Evolutionary conservation across 2,329 filamentous ascomycete species (phyloP).

Genomic region (Trichoderma arundinaceum): DNA sequence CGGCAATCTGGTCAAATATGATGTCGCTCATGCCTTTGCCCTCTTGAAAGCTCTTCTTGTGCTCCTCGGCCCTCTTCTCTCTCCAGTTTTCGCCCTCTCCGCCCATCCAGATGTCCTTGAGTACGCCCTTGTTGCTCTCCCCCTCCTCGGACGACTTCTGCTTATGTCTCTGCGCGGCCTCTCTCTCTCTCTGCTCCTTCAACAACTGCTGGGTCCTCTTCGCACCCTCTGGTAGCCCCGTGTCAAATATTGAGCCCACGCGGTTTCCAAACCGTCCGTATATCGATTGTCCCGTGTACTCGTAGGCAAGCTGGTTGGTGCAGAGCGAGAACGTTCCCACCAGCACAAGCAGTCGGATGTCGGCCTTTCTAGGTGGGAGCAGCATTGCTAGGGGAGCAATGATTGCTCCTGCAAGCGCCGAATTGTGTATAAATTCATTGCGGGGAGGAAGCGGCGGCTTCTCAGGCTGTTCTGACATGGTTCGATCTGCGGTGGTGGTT

Average conservation of each 20-base stretch:
- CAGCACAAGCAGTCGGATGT: constrained; percentile 58
- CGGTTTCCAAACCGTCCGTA: constrained; percentile 54
- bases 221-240: constrained; percentile 63
- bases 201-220: constrained; percentile 54
- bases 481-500: neutral
- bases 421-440: constrained; percentile 52
- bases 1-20: constrained; percentile 62
- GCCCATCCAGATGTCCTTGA: constrained; percentile 64
- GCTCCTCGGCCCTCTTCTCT: constrained; percentile 57
- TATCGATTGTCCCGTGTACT: constrained; percentile 62
- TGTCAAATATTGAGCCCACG: constrained; percentile 53
- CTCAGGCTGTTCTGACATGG: constrained; percentile 41
- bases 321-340: constrained; percentile 57
- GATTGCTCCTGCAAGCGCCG: constrained; percentile 55
- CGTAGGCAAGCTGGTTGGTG: constrained; percentile 61
- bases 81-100: constrained; percentile 61
- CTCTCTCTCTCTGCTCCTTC: constrained; percentile 52
- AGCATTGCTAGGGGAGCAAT: constrained; percentile 55
- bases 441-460: constrained; percentile 43
- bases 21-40: constrained; percentile 62
- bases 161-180: constrained; percentile 41
- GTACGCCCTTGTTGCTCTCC: constrained; percentile 43
- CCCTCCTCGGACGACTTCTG: constrained; percentile 34
- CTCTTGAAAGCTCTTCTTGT: constrained; percentile 59
- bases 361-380: constrained; percentile 58